Evolutionary conservation across 176 grass and related monocot species (phyloP).

Genomic region (Echinochloa phyllopogon): DNA sequence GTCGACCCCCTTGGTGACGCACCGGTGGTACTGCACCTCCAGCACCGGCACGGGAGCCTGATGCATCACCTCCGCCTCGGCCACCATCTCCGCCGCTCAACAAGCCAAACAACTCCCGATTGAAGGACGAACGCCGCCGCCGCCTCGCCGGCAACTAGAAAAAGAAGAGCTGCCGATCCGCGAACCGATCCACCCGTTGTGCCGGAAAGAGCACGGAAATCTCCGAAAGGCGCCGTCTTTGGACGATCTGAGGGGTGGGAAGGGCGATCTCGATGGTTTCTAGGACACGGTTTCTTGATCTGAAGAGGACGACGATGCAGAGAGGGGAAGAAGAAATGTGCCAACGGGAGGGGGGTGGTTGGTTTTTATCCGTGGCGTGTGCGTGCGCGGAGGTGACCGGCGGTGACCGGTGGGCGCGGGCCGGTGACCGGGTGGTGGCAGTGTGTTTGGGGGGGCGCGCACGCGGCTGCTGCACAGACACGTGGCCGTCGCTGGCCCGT

Average conservation of each 20-base stretch:
- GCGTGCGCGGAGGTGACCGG: conserved; percentile 44
- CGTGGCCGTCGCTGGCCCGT: conserved; percentile 44
- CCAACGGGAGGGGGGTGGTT: conserved; percentile 8
- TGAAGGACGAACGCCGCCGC: background rate
- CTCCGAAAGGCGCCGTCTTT: conserved; percentile 19
- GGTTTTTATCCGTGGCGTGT: conserved; percentile 50
- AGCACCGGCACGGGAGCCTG: conserved; percentile 49
- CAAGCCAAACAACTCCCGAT: conserved; percentile 12
- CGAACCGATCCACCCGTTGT: background rate
- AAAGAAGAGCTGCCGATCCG: conserved; percentile 35
- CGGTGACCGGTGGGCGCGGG: conserved; percentile 38
- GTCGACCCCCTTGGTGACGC: conserved; percentile 48
- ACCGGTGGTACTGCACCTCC: conserved; percentile 55
- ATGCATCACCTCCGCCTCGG: conserved; percentile 82
- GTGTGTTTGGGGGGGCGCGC: conserved; percentile 1
- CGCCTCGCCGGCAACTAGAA: conserved; percentile 19
- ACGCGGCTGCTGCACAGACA: conserved; percentile 39
- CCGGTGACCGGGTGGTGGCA: conserved; percentile 33
- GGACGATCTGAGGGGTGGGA: background rate
- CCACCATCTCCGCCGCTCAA: conserved; percentile 67
- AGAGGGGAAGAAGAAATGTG: conserved; percentile 35
- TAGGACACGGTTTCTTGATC: conserved; percentile 65
- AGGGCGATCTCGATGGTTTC: conserved; percentile 42
- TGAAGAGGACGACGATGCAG: conserved; percentile 20
- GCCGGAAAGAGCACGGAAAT: background rate